Percentiles rank a stretch among this genome's conserved stretches.
Evolutionary conservation across 2,329 filamentous ascomycete genomes (phyloP).

Genomic region (Colletotrichum sp.): DNA sequence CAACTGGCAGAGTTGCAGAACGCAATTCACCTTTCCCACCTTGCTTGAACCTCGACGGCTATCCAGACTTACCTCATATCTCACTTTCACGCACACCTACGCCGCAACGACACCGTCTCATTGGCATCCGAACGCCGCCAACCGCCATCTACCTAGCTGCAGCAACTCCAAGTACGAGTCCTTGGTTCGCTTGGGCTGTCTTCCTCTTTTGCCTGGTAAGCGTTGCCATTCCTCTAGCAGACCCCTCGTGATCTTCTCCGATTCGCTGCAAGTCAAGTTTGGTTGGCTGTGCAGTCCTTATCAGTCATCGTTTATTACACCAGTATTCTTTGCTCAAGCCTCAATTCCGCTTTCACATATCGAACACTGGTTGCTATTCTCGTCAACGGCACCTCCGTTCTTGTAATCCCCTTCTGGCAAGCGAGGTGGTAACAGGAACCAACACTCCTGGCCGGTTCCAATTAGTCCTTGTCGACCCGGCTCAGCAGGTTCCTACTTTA

Average conservation of each 20-base stretch:
- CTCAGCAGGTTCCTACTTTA: background rate
- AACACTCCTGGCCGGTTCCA: background rate
- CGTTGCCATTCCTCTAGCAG: background rate
- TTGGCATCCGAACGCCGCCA: background rate
- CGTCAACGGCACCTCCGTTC: background rate
- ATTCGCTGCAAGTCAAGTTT: background rate
- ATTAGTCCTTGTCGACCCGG: background rate
- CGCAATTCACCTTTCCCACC: background rate
- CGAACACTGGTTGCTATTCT: background rate
- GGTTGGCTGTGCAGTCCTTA: background rate
- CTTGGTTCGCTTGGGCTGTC: background rate
- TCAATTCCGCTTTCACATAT: background rate
- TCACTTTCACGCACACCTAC: background rate
- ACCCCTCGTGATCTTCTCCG: background rate
- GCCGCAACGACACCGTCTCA: background rate
- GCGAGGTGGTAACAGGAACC: background rate
- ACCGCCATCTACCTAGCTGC: background rate
- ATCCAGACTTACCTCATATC: background rate
- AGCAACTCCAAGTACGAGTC: background rate
- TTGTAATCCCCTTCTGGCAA: background rate
- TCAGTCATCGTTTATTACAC: background rate
- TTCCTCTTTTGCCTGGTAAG: background rate
- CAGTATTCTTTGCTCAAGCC: background rate
- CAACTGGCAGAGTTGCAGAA: background rate
- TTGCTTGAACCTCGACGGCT: background rate